phyloP scores from a whole-genome alignment of 345 rosid genomes.

The Gossypium sturtianum region DNA sequence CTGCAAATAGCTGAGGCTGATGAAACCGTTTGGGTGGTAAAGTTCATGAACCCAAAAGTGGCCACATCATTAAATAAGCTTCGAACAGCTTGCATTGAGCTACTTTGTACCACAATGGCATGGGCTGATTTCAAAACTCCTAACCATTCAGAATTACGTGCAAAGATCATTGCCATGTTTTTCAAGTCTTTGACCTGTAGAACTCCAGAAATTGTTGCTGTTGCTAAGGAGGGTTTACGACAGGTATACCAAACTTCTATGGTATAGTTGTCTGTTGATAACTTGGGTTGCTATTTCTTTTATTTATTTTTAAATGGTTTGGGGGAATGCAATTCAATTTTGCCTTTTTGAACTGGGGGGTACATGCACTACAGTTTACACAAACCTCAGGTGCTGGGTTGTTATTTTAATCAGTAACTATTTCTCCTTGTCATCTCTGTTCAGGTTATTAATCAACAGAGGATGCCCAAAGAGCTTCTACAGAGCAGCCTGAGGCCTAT shows the following conservation, averaged over 20 bases:
- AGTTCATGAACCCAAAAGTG: slow-evolving; percentile 83
- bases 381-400: background rate
- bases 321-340: background rate
- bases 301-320: background rate
- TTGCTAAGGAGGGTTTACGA: slow-evolving; percentile 96
- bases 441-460: slow-evolving; percentile 93
- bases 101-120: slow-evolving; percentile 96
- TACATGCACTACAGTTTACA: background rate
- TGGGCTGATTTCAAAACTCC: slow-evolving; percentile 94
- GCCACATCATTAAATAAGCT: slow-evolving; percentile 79
- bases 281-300: background rate
- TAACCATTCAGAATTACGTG: slow-evolving; percentile 76
- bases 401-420: background rate
- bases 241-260: slow-evolving; percentile 56
- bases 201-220: slow-evolving; percentile 93
- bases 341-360: background rate
- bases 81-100: slow-evolving; percentile 94
- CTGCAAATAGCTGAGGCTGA: slow-evolving; percentile 97
- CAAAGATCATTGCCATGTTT: slow-evolving; percentile 97
- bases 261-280: background rate
- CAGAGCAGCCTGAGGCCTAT: slow-evolving; percentile 99
- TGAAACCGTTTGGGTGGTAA: slow-evolving; percentile 84
- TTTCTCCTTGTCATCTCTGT: slow-evolving; percentile 11
- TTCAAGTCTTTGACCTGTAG: slow-evolving; percentile 95
- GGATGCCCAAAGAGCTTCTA: slow-evolving; percentile 98